A percentile compares a stretch with the other conserved stretches of the same genome.
Evolutionary conservation across 192 early-diverging fungal species (phyloP).

Genomic region (Mortierella alpina): DNA sequence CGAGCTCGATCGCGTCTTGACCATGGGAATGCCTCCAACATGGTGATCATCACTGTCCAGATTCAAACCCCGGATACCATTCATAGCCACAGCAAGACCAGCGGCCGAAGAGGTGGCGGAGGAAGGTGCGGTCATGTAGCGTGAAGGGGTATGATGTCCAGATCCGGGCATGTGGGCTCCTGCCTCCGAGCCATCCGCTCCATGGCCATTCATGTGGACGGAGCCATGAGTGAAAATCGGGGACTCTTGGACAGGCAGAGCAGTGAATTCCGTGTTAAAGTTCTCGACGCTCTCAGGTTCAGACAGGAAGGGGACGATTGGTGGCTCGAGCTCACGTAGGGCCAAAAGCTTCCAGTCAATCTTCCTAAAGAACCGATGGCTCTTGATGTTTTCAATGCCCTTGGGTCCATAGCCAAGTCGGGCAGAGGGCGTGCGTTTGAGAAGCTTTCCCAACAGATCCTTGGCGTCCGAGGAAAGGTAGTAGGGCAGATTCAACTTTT

Average conservation of each 20-base stretch:
- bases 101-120: constrained; percentile 1
- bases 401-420: constrained; percentile 62
- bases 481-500: constrained; percentile 82
- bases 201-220: constrained; percentile 1
- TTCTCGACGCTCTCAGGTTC: constrained; percentile 79
- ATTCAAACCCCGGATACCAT: not conserved
- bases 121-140: constrained; percentile 29
- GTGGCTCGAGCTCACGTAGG: constrained; percentile 68
- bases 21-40: constrained; percentile 42
- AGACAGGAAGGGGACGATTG: constrained; percentile 73
- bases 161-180: constrained; percentile 9
- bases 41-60: constrained; percentile 16
- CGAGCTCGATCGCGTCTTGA: constrained; percentile 51
- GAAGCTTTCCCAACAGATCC: constrained; percentile 77
- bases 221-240: constrained; percentile 46
- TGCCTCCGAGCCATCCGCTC: not conserved
- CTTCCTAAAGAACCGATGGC: constrained; percentile 80
- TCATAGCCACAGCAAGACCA: not conserved
- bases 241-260: constrained; percentile 62
- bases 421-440: constrained; percentile 64
- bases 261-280: constrained; percentile 84
- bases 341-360: constrained; percentile 74
- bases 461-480: constrained; percentile 84
- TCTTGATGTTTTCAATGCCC: constrained; percentile 65
- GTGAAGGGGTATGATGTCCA: constrained; percentile 37